These are phyloP conservation scores for Davidsoniella virescens DNA, from an alignment of 2,329 filamentous ascomycete genomes.

Conservation along the genomic window DNA sequence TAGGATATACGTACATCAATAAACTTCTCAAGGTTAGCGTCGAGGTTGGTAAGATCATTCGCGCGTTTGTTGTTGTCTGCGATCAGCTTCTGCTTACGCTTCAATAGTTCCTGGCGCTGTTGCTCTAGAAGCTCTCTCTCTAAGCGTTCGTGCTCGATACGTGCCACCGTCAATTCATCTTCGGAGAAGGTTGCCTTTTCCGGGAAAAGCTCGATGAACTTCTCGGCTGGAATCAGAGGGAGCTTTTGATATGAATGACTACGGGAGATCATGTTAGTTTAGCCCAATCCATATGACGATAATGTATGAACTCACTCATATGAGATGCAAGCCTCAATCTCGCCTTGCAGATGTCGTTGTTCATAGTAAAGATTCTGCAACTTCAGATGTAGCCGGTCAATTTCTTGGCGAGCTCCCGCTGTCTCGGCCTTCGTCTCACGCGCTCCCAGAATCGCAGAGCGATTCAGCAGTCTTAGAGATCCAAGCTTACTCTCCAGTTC, in stretches of 20 bases:
- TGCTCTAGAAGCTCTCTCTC: constrained; percentile 77
- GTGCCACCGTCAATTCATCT: constrained; percentile 70
- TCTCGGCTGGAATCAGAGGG: constrained; percentile 66
- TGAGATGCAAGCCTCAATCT: constrained; percentile 78
- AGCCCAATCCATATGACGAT: neutral
- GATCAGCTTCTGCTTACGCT: constrained; percentile 45
- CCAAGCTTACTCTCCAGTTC: constrained; percentile 46
- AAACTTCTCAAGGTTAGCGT: constrained; percentile 84
- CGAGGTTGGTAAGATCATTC: constrained; percentile 78
- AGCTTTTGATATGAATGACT: constrained; percentile 80
- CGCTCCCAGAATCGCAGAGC: constrained; percentile 63
- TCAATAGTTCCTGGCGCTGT: constrained; percentile 60
- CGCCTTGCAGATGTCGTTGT: constrained; percentile 74
- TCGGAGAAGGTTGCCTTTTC: constrained; percentile 58
- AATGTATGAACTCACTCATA: constrained; percentile 53
- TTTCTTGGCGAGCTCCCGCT: constrained; percentile 73
- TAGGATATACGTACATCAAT: constrained; percentile 52
- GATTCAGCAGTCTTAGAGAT: constrained; percentile 67
- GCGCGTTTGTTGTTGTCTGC: constrained; percentile 78
- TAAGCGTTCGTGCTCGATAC: constrained; percentile 78
- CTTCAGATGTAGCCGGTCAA: constrained; percentile 80
- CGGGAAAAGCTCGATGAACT: constrained; percentile 63
- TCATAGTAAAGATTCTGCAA: constrained; percentile 96
- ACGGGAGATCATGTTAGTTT: neutral
- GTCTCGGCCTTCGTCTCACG: constrained; percentile 77